These are phyloP conservation scores for Terana coerulea DNA, from an alignment of 768 basidiomycete genomes.

Conservation along the genomic window DNA sequence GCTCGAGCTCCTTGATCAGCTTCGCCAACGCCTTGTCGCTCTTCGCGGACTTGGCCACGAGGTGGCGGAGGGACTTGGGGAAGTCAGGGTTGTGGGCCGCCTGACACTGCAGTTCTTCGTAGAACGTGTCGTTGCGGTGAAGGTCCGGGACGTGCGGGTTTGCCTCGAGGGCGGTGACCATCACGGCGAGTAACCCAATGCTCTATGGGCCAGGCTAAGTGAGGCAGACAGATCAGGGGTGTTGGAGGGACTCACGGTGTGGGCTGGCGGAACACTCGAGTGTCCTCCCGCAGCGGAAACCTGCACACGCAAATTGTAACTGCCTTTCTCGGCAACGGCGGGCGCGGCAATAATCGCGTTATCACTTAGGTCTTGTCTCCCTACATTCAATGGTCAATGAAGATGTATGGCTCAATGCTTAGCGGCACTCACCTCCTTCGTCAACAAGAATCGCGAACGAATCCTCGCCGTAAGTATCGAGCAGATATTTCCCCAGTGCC, in stretches of 20 bases:
- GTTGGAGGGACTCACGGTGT: slow-evolving; percentile 56
- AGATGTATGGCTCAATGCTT: neutral
- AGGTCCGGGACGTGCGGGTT: slow-evolving; percentile 28
- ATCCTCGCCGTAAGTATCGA: slow-evolving; percentile 62
- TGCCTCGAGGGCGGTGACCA: slow-evolving; percentile 41
- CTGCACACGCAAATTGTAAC: slow-evolving; percentile 56
- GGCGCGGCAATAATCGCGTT: slow-evolving; percentile 58
- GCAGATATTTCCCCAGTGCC: slow-evolving; percentile 43
- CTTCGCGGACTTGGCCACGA: slow-evolving; percentile 42
- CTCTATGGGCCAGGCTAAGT: slow-evolving; percentile 18
- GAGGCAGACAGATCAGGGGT: neutral
- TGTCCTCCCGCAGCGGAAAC: slow-evolving; percentile 77
- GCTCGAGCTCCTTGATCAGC: slow-evolving; percentile 41
- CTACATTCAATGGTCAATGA: slow-evolving; percentile 24
- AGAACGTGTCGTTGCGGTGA: slow-evolving; percentile 24
- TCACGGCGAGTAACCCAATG: slow-evolving; percentile 44
- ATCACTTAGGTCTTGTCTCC: slow-evolving; percentile 45
- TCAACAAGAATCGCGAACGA: slow-evolving; percentile 80
- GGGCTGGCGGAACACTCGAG: slow-evolving; percentile 77
- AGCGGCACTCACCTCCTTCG: slow-evolving; percentile 63
- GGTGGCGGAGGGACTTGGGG: slow-evolving; percentile 39
- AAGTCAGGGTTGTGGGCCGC: slow-evolving; percentile 57
- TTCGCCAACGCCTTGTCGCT: slow-evolving; percentile 48
- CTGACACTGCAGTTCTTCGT: slow-evolving; percentile 57
- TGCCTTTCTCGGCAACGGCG: slow-evolving; percentile 74